Evolutionary conservation across 352 stramenopile genomes (phyloP), one percentile per base, ranked within the genome.

Genomic region (Phytopythium helicoides): DNA sequence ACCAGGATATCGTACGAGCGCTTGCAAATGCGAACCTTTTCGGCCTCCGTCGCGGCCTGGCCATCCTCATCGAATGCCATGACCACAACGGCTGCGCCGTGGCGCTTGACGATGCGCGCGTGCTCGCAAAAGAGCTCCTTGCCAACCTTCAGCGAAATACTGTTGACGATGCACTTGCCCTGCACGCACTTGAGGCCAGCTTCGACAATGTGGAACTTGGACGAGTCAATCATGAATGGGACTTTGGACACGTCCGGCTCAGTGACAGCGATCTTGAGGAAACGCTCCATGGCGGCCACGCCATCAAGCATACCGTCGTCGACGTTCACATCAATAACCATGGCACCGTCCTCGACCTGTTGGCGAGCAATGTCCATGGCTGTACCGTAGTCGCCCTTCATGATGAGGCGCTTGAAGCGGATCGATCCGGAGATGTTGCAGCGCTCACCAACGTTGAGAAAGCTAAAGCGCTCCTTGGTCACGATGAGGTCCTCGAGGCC

Each of bases 271-370:
- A 99, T 98, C 77, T 98, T 98, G 10, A 98, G 73, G 76, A 99
- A 99, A 56, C 97, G 97, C 58, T 98, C 88, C 96, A 99, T 98
- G 10, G 94, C 94, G 7, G 89, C 82, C 42, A 98, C 64, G 47
- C 96, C 95, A 63, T 99, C 96, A 33, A 99, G 68, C 75, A 99
- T 96, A 58, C 96, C 96, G 64, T 99, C 96, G 64, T 99, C 96
- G n/a, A 99, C 91, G 71, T 99, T 99, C 58, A 99, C 96, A 70
- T 99, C 94, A 66, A 99, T 96, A 10, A 98, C 94, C 81, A 98
- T 96, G 22, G 96, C 96, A 46, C 96, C 96, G 62, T 98, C 96
- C 56, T 98, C 96, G 7, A 99, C 94, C 66, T 98, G 95, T 54
- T 97, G 83, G 56, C 97, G 97, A 5, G 95, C 95, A 64, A 99